phyloP scores from a whole-genome alignment of 768 basidiomycete species.

The Rhodotorula kratochvilovae region DNA sequence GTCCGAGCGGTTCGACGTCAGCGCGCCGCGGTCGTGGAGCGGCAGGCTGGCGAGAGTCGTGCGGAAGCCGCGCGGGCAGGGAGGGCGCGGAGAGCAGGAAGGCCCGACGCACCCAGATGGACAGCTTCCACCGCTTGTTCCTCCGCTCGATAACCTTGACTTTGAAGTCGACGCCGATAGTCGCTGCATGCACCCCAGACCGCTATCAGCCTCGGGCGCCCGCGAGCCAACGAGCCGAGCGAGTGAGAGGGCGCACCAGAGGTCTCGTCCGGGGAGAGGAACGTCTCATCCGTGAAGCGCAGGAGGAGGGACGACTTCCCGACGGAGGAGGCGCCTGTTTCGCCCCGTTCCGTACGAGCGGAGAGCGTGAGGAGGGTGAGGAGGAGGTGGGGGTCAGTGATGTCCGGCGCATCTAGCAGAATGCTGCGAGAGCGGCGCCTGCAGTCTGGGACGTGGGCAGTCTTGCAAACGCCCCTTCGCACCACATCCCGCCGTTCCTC shows the following conservation, averaged over 20 bases:
- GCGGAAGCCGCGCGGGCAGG: too few species aligned
- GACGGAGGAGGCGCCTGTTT: slow-evolving; percentile 53
- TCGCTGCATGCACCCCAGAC: slow-evolving; percentile 37
- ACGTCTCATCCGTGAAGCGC: slow-evolving; percentile 94
- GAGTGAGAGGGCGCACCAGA: slow-evolving; percentile 65
- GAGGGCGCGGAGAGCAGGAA: too few species aligned
- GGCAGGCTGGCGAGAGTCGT: too few species aligned
- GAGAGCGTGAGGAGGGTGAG: neutral
- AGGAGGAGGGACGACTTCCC: slow-evolving; percentile 87
- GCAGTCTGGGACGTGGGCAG: too few species aligned
- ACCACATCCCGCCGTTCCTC: too few species aligned
- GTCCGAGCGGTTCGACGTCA: neutral
- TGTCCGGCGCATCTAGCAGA: neutral
- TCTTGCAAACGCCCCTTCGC: too few species aligned
- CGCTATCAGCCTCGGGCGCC: slow-evolving; percentile 15
- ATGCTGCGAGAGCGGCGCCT: too few species aligned
- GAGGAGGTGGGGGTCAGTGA: neutral
- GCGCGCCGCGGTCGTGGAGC: too few species aligned
- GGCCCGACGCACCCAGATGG: slow-evolving; percentile 80
- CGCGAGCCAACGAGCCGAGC: neutral
- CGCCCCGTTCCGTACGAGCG: too few species aligned
- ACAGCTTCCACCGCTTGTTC: slow-evolving; percentile 62
- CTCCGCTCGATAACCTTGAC: slow-evolving; percentile 48
- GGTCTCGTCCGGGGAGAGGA: slow-evolving; percentile 84
- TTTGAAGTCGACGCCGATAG: slow-evolving; percentile 51